Evolutionary conservation across 352 stramenopile species (phyloP), one percentile per base, ranked within the genome.

Genomic region (Blastocystis sp.): DNA sequence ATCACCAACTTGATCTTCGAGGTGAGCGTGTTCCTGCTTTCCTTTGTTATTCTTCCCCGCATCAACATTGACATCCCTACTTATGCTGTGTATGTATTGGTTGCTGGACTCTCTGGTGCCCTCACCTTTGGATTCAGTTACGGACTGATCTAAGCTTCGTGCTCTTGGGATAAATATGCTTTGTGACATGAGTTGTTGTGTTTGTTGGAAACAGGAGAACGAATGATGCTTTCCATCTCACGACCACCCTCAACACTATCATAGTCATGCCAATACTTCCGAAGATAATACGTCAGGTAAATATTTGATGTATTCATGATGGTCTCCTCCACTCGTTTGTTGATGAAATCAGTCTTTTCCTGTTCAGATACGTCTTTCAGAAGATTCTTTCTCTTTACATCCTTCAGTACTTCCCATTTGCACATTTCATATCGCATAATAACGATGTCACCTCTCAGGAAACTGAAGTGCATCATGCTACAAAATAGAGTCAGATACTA

Each of bases 361-460:
- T 61, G n/a, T 1, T 59, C 56, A 11, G 6, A 39, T 16, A 27
- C 46, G 14, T 65, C 16, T 12, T 21, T 21, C 11, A 57, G 11
- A 57, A 21, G 49, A 1, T 52, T n/a, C 46, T 35, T 80, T 21
- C 27, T 19, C 66, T 14, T 57, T 14, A 39, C 39, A 19, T 58
- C 46, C 39, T 35, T 80, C 42, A 61, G 19, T 14, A 29, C 52
- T 52, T 46, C 24, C 69, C 69, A 80, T 29, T 80, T 80, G 39
- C n/a, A 61, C 69, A 80, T 80, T 46, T 80, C 69, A 29, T 80
- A 80, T 19, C 56, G 69, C 43, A 59, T 46, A 24, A 80, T 80
- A 27, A 80, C 56, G 19, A 80, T 61, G 43, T 80, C 69, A 14
- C 69, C 69, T 59, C 69, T n/a, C 69, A 80, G 21, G 14, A 80